phyloP scores from a whole-genome alignment of 192 early-diverging fungal genomes.

The Coemansia sp. region DNA sequence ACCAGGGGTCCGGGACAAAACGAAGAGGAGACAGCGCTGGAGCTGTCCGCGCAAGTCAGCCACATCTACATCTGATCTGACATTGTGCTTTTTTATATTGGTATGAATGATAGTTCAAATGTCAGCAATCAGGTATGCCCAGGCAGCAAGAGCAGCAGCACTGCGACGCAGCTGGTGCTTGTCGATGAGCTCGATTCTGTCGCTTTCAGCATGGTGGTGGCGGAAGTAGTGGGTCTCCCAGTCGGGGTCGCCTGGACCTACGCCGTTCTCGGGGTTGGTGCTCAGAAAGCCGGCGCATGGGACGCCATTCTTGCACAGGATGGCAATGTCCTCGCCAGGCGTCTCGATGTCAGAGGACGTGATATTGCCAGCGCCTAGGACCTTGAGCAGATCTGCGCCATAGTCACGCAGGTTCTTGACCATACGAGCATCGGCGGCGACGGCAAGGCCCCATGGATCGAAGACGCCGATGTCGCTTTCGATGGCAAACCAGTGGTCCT shows the following conservation, averaged over 20 bases:
- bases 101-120: too few relatives aligned
- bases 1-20: too few relatives aligned
- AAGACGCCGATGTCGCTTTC: slow-evolving; percentile 67
- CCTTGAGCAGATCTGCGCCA: slow-evolving; percentile 36
- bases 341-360: slow-evolving; percentile 24
- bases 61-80: too few relatives aligned
- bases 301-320: slow-evolving; percentile 60
- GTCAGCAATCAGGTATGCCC: too few relatives aligned
- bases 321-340: slow-evolving; percentile 59
- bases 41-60: too few relatives aligned
- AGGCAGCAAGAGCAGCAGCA: slow-evolving; percentile 79
- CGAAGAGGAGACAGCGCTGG: too few relatives aligned
- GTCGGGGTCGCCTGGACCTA: slow-evolving; percentile 28
- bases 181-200: slow-evolving; percentile 62
- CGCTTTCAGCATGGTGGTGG: slow-evolving; percentile 60
- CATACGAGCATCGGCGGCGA: slow-evolving; percentile 37
- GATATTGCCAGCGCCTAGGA: slow-evolving; percentile 50
- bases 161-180: slow-evolving; percentile 60
- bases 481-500: slow-evolving; percentile 56
- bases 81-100: too few relatives aligned
- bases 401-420: slow-evolving; percentile 36
- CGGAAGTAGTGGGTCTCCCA: slow-evolving; percentile 62
- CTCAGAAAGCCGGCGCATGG: slow-evolving; percentile 58
- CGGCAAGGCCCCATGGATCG: slow-evolving; percentile 62
- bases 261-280: slow-evolving; percentile 51